A percentile compares a stretch with the other conserved stretches of the same genome.
Conservation (phyloP, 306 rosid species). For the Malus domestica region DNA sequence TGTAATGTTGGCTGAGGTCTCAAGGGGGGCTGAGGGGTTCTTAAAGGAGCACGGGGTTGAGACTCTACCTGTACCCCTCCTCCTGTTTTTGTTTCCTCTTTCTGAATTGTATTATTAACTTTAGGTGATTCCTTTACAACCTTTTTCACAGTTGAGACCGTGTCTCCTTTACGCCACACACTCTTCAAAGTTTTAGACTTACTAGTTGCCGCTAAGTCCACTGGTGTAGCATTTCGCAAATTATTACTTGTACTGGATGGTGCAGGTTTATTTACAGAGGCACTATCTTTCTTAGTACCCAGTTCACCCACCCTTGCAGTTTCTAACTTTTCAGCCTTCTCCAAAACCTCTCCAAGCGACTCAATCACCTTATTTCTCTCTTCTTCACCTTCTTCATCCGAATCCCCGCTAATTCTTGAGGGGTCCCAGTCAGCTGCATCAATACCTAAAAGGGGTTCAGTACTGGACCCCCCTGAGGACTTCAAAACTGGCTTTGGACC, state of each 20-base stretch:
- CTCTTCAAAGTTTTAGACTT: conserved; percentile 76
- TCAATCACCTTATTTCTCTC: conserved; percentile 78
- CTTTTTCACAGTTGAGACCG: conserved; percentile 54
- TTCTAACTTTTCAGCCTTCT: conserved; percentile 84
- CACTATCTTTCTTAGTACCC: conserved; percentile 36
- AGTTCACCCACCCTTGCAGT: conserved; percentile 21
- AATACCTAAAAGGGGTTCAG: conserved; percentile 28
- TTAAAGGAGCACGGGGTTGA: conserved; percentile 33
- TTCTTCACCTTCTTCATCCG: conserved; percentile 24
- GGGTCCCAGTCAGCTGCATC: conserved; percentile 38
- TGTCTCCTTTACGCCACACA: conserved; percentile 96
- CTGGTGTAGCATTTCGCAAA: conserved; percentile 21
- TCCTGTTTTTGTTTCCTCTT: conserved; percentile 32
- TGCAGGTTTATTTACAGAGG: conserved; percentile 37
- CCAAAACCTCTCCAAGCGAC: conserved; percentile 91
- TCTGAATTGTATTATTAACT: conserved; percentile 27
- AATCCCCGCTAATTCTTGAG: conserved; percentile 21
- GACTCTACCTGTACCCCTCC: conserved; percentile 30
- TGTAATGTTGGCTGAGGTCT: conserved; percentile 65
- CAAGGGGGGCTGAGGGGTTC: conserved; percentile 38
- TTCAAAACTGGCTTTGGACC: conserved; percentile 74
- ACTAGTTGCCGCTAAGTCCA: conserved; percentile 14
- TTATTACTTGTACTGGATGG: conserved; percentile 24
- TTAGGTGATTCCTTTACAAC: conserved; percentile 51
- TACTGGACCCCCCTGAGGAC: conserved; percentile 34